These are phyloP conservation scores for Microcyclospora pomicola DNA, from an alignment of 2,329 filamentous ascomycete genomes.

Conservation along the genomic window DNA sequence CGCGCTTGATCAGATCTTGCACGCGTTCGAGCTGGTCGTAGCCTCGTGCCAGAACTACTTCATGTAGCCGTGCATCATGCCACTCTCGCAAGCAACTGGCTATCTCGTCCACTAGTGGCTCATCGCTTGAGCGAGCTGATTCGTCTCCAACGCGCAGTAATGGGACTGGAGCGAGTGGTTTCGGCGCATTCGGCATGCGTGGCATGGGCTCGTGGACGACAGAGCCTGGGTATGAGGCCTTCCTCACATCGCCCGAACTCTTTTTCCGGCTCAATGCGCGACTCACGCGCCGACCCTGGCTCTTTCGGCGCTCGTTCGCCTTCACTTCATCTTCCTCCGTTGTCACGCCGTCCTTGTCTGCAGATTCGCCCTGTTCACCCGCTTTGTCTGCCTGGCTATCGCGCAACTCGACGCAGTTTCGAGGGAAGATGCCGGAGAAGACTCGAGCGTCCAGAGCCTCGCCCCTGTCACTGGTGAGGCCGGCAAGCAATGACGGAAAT, in stretches of 20 bases:
- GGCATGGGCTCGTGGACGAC: slow-evolving; percentile 18
- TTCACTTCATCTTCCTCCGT: slow-evolving; percentile 4
- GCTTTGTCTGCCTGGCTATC: slow-evolving; percentile 56
- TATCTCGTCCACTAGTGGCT: slow-evolving; percentile 93
- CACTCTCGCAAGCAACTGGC: slow-evolving; percentile 93
- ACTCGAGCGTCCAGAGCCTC: slow-evolving; percentile 91
- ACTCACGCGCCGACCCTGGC: slow-evolving; percentile 19
- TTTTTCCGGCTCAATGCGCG: slow-evolving; percentile 17
- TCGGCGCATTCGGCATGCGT: slow-evolving; percentile 54
- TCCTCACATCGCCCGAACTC: slow-evolving; percentile 13
- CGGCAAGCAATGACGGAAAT: slow-evolving; percentile 81
- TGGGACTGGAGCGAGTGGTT: slow-evolving; percentile 82
- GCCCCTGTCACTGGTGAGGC: slow-evolving; percentile 77
- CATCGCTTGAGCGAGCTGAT: slow-evolving; percentile 73
- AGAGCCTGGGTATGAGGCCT: slow-evolving; percentile 3
- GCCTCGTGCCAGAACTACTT: slow-evolving; percentile 68
- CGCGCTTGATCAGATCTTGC: slow-evolving; percentile 62
- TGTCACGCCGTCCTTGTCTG: slow-evolving; percentile 5
- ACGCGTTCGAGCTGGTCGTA: slow-evolving; percentile 73
- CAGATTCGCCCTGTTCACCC: slow-evolving; percentile 3
- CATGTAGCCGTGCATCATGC: slow-evolving; percentile 95
- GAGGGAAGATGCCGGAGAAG: slow-evolving; percentile 95
- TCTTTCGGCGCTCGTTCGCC: slow-evolving; percentile 14
- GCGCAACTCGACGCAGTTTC: slow-evolving; percentile 85
- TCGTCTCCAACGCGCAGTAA: slow-evolving; percentile 98